Evolutionary conservation across 257 asterid genomes (phyloP).

Genomic region (Cordia subcordata): DNA sequence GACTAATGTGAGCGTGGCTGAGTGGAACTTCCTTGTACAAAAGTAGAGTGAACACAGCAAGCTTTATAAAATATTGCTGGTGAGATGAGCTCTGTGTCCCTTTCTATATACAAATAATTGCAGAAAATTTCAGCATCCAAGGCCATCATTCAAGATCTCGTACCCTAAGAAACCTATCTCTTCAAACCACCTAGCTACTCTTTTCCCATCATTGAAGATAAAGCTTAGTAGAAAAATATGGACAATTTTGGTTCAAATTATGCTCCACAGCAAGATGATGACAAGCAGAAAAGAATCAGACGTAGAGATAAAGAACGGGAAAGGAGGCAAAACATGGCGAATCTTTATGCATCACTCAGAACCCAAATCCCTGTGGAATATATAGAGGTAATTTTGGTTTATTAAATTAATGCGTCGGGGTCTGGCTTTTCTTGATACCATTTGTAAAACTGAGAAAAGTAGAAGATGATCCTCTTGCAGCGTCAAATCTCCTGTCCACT

Average conservation of each 20-base stretch:
- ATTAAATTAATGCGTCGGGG: too few species aligned
- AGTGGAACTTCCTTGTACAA: too few species aligned
- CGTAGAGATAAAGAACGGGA: conserved; percentile 41
- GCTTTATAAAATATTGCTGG: too few species aligned
- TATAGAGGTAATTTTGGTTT: conserved; percentile 20
- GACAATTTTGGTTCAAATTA: not conserved
- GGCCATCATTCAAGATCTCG: not conserved
- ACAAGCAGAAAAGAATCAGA: conserved; percentile 19
- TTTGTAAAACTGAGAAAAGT: too few species aligned
- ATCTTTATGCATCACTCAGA: conserved; percentile 33
- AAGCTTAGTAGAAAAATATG: not conserved
- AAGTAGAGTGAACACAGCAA: too few species aligned
- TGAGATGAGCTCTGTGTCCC: not conserved
- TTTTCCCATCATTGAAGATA: not conserved
- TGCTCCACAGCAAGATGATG: not conserved
- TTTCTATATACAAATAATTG: not conserved
- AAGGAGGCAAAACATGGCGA: conserved; percentile 41
- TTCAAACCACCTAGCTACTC: not conserved
- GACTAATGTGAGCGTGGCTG: too few species aligned
- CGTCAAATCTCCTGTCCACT: too few species aligned
- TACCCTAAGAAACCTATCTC: not conserved
- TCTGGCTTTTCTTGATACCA: too few species aligned
- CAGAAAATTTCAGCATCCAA: not conserved
- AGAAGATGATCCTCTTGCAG: too few species aligned
- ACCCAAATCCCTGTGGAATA: conserved; percentile 37